Base-by-base conservation (phyloP, 208 protist species). In the Borovskyia barvae region DNA sequence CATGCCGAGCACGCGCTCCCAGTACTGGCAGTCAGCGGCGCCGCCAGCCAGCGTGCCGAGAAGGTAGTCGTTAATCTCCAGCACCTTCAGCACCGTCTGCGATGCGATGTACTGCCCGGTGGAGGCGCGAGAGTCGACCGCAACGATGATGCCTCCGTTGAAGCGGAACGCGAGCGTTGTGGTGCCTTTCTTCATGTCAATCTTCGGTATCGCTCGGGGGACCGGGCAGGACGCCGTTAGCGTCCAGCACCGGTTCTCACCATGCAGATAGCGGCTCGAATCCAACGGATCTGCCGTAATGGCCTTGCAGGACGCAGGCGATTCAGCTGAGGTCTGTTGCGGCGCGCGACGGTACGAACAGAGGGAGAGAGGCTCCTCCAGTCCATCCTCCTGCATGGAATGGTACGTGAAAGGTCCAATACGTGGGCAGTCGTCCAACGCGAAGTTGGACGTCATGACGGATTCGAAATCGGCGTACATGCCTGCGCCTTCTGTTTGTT, bases 1-100 rank as follows among this genome's bases (percentile, higher is more conserved):
- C 73, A 92, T 85, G 15, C 94, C 94, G 5, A 99, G 87, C 29
- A 98, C 89, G 32, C 99, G 84, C 72, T 99, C 94, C 99, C 99
- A 99, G 85, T 97, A 99, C 55, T 96, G 82, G 85, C 99, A 99
- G 78, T 99, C 99, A 3, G 98, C 99, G 25, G 99, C 99, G 83
- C 99, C 99, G 57, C 97, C 96, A 43, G 99, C 99, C 97, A 99
- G 99, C 8, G 99, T 99, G 40, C 98, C 99, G 7, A 99, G 80
- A 7, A 99, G 72, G 72, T 98, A 98, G 30, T 97, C 93, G 82
- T 99, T 99, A 72, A 99, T 99, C 73, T 99, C 93, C 66, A 99
- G 97, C 29, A 99, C 97, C 83, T 99, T 99, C 83, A 99, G 97
- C 20, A 99, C 98, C 17, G 94, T 99, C 77, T 97, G 90, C 3